Base-by-base conservation (phyloP, 2,329 filamentous ascomycete species). In the Hypoxylon sp. region DNA sequence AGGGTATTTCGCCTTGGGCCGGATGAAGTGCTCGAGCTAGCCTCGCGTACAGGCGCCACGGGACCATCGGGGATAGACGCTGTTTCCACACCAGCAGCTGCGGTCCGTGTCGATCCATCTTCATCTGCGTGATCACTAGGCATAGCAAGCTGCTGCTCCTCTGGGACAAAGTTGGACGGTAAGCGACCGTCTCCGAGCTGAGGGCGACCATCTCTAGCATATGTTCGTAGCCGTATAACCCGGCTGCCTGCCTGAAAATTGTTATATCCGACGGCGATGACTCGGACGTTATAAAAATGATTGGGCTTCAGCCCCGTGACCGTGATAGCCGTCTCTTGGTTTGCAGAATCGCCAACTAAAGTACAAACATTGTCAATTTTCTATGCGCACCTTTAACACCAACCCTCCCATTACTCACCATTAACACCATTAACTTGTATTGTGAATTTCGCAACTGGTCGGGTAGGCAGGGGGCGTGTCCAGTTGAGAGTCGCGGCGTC, bases 341-440 rank as follows among this genome's bases (percentile, higher is more conserved):
- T 89, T 70, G 89, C 90, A 48, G 94, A 93, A 76, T 97, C 93
- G 74, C 94, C 96, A 71, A 98, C 92, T 94, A 77, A 70, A 61
- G 55, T 66, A 57, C 71, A 62, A 55, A 48, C 51, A 62, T 5
- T 59, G 66, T 76, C 64, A 74, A 61, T 63, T 64, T 60, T 56
- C 14, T 29, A 24, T 11, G 42, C 17, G 52, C 44, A 22, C 35
- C 42, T 39, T 35, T 42, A 0, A 22, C 19, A 52, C 71, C 70
- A 39, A 24, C 13, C 3, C 26, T 22, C 26, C 10, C 17, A 46
- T 55, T 55, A 77, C 89, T 80, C 81, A 96, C 93, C 93, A 82
- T 94, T 93, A 47, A 95, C 91, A 46, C 95, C 95, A 80, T 99
- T 98, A 71, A 99, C 91, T 78, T 97, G 93, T 57, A 99, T 93